A percentile compares a stretch with the other conserved stretches of the same genome.
Conservation (phyloP, 441 rosid species). For the Erysimum pusillum region DNA sequence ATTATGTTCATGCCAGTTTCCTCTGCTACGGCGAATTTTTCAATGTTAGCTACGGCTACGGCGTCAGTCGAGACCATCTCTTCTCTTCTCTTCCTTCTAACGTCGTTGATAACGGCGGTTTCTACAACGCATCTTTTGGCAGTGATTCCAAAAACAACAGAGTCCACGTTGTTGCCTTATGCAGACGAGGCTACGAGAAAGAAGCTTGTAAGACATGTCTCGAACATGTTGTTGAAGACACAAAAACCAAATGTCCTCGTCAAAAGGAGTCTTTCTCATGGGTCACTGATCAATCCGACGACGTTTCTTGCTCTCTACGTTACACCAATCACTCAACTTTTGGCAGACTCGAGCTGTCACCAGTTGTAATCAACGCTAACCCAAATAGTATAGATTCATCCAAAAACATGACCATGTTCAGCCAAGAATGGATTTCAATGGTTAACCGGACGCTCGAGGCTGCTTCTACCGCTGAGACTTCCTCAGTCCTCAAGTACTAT, state of each 20-base stretch:
- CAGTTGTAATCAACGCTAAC: not conserved
- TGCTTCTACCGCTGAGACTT: constrained; percentile 22
- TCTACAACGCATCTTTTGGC: constrained; percentile 47
- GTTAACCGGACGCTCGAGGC: constrained; percentile 30
- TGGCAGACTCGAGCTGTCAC: constrained; percentile 11
- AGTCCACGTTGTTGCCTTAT: constrained; percentile 44
- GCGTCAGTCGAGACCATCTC: constrained; percentile 15
- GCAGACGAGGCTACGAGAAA: constrained; percentile 34
- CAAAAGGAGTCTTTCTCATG: constrained; percentile 43
- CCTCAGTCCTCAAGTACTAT: constrained; percentile 44
- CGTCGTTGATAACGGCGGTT: constrained; percentile 38
- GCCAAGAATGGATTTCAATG: constrained; percentile 33
- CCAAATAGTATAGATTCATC: not conserved
- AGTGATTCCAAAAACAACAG: not conserved
- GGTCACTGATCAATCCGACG: constrained; percentile 12
- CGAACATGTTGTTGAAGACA: not conserved
- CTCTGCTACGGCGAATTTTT: constrained; percentile 26
- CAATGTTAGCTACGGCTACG: not conserved
- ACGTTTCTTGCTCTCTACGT: constrained; percentile 38
- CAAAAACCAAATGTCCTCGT: constrained; percentile 21
- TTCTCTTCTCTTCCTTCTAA: constrained; percentile 47
- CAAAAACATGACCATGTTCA: constrained; percentile 32
- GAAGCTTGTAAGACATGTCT: constrained; percentile 25
- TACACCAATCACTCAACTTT: constrained; percentile 37
- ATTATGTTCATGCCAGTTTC: constrained; percentile 28